Conservation (phyloP, 1,284 basidiomycete species). For the Tilletia caries region DNA sequence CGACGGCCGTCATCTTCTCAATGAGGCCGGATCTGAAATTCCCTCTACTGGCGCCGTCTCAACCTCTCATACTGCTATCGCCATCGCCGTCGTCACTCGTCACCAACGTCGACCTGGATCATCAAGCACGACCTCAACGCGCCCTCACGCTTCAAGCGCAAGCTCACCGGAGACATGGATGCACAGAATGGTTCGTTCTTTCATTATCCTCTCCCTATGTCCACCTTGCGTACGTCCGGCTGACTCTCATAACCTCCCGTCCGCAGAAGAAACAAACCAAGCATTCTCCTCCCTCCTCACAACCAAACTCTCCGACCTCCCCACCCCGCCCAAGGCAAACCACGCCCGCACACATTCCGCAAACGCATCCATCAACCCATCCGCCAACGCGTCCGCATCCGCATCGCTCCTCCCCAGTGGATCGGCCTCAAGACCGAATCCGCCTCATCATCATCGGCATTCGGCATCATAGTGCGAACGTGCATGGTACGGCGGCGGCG, state of each 20-base stretch:
- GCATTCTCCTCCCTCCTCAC: slow-evolving; percentile 60
- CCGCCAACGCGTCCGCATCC: not conserved
- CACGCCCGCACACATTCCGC: not conserved
- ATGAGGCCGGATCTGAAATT: too few relatives aligned
- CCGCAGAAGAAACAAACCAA: slow-evolving; percentile 59
- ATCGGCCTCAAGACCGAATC: too few relatives aligned
- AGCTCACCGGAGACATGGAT: slow-evolving; percentile 42
- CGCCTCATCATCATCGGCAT: too few relatives aligned
- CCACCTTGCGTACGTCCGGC: not conserved
- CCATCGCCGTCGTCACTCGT: too few relatives aligned
- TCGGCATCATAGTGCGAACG: too few relatives aligned
- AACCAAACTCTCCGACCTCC: slow-evolving; percentile 58
- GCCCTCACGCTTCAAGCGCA: slow-evolving; percentile 41
- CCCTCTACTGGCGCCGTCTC: too few relatives aligned
- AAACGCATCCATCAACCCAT: not conserved
- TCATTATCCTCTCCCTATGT: not conserved
- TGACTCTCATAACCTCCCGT: slow-evolving; percentile 3
- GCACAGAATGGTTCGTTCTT: slow-evolving; percentile 35
- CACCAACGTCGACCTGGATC: too few relatives aligned
- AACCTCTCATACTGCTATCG: too few relatives aligned
- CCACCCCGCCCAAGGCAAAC: not conserved
- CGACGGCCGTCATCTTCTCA: too few relatives aligned
- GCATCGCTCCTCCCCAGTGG: too few relatives aligned
- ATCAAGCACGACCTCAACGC: slow-evolving; percentile 54
- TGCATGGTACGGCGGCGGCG: too few relatives aligned